These are phyloP conservation scores for Lathyrus tuberosus DNA, from an alignment of 306 rosid species.

Conservation along the genomic window DNA sequence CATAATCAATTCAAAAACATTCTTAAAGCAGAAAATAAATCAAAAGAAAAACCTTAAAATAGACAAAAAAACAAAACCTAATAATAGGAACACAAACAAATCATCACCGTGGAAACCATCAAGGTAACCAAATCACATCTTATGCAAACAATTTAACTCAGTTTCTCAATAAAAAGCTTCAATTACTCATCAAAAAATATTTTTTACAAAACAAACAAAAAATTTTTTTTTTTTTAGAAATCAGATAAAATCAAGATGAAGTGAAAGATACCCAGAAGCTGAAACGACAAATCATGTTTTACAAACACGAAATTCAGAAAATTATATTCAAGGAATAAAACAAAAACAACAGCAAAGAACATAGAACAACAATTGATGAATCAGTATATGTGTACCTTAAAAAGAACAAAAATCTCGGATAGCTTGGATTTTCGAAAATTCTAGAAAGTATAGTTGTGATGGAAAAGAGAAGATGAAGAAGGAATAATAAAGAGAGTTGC, in stretches of 20 bases:
- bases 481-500: conserved; percentile 2
- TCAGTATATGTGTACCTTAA: conserved; percentile 39
- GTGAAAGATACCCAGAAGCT: conserved; percentile 36
- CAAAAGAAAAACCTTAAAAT: background rate
- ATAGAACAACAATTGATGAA: conserved; percentile 16
- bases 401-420: conserved; percentile 28
- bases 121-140: conserved; percentile 30
- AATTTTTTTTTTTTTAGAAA: conserved; percentile 9
- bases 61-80: conserved; percentile 27
- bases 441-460: conserved; percentile 22
- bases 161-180: conserved; percentile 12
- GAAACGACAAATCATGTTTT: conserved; percentile 34
- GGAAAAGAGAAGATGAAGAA: background rate
- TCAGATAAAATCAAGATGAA: conserved; percentile 21
- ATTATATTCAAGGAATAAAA: conserved; percentile 3
- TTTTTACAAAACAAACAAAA: background rate
- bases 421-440: conserved; percentile 15
- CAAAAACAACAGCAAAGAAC: background rate
- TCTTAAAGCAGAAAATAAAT: background rate
- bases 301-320: conserved; percentile 39
- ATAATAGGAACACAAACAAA: conserved; percentile 35
- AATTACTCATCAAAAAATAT: background rate
- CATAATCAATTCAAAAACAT: conserved; percentile 19
- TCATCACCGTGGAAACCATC: conserved; percentile 20
- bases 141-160: conserved; percentile 6